Percentiles rank a stretch among this genome's conserved stretches.
Evolutionary conservation across 768 basidiomycete genomes (phyloP).

Genomic region (Cystobasidium onofrii): DNA sequence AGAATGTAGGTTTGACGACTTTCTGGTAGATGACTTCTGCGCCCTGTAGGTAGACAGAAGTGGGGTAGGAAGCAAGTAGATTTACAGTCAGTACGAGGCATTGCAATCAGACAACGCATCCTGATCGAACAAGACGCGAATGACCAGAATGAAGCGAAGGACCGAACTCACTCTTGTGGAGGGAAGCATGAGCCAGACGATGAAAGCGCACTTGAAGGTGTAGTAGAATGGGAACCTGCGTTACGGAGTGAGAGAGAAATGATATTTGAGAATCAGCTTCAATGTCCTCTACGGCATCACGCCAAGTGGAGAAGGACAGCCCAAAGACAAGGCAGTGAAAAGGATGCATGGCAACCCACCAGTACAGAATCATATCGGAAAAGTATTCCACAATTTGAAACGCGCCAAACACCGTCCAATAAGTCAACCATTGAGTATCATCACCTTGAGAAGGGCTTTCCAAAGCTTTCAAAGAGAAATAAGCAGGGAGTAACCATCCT

Average conservation of each 20-base stretch:
- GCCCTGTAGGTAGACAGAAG: conserved; percentile 55
- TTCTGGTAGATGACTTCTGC: conserved; percentile 71
- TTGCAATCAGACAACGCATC: too few species aligned
- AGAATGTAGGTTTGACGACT: conserved; percentile 59
- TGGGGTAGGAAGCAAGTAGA: too few species aligned
- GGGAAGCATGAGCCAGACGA: conserved; percentile 46
- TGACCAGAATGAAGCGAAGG: too few species aligned
- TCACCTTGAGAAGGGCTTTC: conserved; percentile 63
- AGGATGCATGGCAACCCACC: conserved; percentile 45
- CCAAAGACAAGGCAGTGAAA: too few species aligned
- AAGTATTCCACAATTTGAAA: conserved; percentile 87
- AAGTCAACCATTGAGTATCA: conserved; percentile 55
- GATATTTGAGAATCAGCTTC: background rate
- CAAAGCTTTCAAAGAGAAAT: conserved; percentile 88
- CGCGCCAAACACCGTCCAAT: conserved; percentile 88
- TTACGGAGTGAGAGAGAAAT: background rate
- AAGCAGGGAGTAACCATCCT: conserved; percentile 89
- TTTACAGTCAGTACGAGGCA: too few species aligned
- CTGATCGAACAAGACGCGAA: too few species aligned
- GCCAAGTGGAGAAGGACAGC: too few species aligned
- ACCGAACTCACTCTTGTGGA: conserved; percentile 26
- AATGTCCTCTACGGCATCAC: too few species aligned
- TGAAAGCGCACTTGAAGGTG: conserved; percentile 46
- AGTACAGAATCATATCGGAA: conserved; percentile 75
- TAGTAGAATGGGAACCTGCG: conserved; percentile 49